Evolutionary conservation across 495 filamentous ascomycete genomes (phyloP), one percentile per base, ranked within the genome.

Genomic region (Podospora bellae-mahoneyi): DNA sequence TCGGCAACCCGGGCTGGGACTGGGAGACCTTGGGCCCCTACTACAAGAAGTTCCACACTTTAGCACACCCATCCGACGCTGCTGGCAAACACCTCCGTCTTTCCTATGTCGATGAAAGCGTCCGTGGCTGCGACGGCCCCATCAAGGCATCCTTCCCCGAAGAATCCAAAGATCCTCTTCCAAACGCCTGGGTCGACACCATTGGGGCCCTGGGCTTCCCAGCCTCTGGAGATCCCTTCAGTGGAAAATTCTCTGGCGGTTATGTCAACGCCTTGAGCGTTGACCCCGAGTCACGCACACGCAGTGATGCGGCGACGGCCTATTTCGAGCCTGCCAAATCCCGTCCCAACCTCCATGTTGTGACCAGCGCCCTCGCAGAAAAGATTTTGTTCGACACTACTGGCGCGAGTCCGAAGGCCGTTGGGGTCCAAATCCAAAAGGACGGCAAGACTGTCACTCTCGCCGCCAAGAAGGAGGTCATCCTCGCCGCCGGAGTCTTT

Each of bases 1-100:
- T 68, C 18, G 66, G 66, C 5, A 68, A 68, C n/a, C 61, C 61
- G 6, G 66, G 66, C 2, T 68, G 66, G 66, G 63, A 68, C 28
- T 68, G 66, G 66, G 48, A 60, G 2, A 20, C 54, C 0, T 13
- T 68, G 0, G 57, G 57, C 23, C 34, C 32, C n/a, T 68, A 64
- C 32, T 64, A 60, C 30, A 68, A 68, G 20, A 64, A 34, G 18
- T 64, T 60, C 26, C 58, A 60, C 23, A 60, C 58, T 6, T 23
- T 60, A 4, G 58, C 27, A 60, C 18, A 15, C 58, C 19, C 58
- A 20, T 60, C 58, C 6, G 27, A 15, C 58, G 6, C 19, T 16
- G 58, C 58, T 16, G 15, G 19, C 58, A 23, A 60, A 15, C 58
- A 60, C 58, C n/a, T 60, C 16, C n/a, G 58, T 15, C 58, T 60